These are phyloP conservation scores for Cicer chorassanicum DNA, from an alignment of 306 rosid genomes.

Conservation along the genomic window DNA sequence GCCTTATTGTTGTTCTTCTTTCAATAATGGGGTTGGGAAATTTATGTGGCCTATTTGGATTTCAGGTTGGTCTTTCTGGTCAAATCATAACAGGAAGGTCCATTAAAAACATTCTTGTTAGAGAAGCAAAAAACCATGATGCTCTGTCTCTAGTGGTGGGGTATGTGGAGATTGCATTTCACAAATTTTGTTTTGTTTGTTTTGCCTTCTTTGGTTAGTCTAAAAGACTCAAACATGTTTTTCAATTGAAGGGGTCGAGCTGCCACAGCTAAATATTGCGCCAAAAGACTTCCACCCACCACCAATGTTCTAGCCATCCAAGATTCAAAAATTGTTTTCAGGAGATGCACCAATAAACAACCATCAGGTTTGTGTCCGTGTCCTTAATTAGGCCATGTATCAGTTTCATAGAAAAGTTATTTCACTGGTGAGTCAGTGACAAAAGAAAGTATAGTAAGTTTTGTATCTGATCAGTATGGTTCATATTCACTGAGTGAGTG, in stretches of 20 bases:
- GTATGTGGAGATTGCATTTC: constrained; percentile 52
- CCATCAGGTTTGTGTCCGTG: constrained; percentile 68
- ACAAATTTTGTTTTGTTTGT: neutral
- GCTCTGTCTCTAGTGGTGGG: constrained; percentile 78
- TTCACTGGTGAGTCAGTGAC: neutral
- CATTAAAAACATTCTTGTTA: constrained; percentile 58
- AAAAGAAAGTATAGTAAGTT: neutral
- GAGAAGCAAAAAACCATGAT: constrained; percentile 68
- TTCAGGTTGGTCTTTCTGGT: constrained; percentile 69
- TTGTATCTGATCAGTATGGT: constrained; percentile 22
- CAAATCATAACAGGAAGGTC: constrained; percentile 69
- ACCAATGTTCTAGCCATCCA: constrained; percentile 71
- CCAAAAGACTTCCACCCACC: constrained; percentile 65
- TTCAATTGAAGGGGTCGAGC: constrained; percentile 57
- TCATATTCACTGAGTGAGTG: too few relatives aligned
- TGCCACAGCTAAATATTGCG: constrained; percentile 74
- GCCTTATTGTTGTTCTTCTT: neutral
- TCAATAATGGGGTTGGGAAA: constrained; percentile 33
- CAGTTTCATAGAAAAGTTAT: neutral
- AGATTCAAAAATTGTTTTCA: constrained; percentile 70
- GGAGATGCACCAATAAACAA: constrained; percentile 63
- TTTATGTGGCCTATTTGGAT: constrained; percentile 36
- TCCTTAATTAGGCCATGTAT: constrained; percentile 23
- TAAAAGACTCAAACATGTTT: constrained; percentile 42
- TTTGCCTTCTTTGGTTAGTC: constrained; percentile 42